Conservation (phyloP, 306 rosid genomes). For the Rubus parviflorus region DNA sequence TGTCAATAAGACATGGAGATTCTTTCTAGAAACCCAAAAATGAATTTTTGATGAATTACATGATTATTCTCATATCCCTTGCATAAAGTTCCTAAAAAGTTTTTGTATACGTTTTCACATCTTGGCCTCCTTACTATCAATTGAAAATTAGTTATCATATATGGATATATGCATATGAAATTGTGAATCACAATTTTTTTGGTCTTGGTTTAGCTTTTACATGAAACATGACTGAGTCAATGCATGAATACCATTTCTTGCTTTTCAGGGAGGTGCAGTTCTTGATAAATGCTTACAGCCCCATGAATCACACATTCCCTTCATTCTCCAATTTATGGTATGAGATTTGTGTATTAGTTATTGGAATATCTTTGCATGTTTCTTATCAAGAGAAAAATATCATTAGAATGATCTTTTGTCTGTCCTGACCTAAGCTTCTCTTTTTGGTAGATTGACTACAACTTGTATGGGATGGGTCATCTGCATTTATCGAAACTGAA, state of each 20-base stretch:
- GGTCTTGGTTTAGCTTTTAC: background rate
- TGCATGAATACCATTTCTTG: slow-evolving; percentile 5
- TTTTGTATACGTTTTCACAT: background rate
- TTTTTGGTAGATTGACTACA: slow-evolving; percentile 42
- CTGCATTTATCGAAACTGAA: slow-evolving; percentile 76
- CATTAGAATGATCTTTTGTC: background rate
- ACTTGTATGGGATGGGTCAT: slow-evolving; percentile 88
- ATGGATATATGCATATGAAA: background rate
- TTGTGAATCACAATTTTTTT: background rate
- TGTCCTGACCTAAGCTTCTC: slow-evolving; percentile 10
- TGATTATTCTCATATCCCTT: background rate
- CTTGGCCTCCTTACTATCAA: background rate
- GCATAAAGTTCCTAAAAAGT: background rate
- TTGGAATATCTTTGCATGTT: background rate
- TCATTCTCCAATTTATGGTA: slow-evolving; percentile 51
- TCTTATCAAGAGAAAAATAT: background rate
- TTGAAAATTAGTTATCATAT: background rate
- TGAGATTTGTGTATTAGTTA: background rate
- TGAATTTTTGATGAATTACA: background rate
- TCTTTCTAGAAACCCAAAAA: background rate
- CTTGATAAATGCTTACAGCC: slow-evolving; percentile 74
- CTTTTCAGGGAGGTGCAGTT: slow-evolving; percentile 77
- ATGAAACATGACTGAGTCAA: background rate
- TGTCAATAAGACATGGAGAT: background rate
- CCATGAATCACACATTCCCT: slow-evolving; percentile 93